Evolutionary conservation across 441 rosid genomes (phyloP), one percentile per base, ranked within the genome.

Genomic region (Eutrema salsugineum): DNA sequence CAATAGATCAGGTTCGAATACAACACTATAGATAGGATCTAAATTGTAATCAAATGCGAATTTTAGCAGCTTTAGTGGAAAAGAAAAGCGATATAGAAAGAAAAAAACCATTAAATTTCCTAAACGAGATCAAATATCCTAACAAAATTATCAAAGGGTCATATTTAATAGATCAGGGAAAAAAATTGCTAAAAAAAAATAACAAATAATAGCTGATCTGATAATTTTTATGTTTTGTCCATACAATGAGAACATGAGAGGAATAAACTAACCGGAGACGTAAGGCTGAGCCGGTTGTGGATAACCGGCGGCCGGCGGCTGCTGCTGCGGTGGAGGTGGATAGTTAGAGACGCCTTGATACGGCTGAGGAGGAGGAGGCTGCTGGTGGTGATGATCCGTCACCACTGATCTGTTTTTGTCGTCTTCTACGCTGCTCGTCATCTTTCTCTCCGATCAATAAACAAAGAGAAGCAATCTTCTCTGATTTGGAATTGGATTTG

Each of bases 321-420:
- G 58, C 12, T 49, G 53, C 15, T 78, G 88, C 5, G 55, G 82
- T 0, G 86, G 89, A 27, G 93, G 93, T 17, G 92, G 96, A 75
- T 88, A 88, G 78, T 85, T 88, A 55, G 95, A 85, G 28, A 86
- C 94, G 19, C 99, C 97, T 80, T 94, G 97, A 83, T 87, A 91
- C 22, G 97, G 40, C 16, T 2, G 85, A 48, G 96, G 94, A 73
- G 87, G 87, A 24, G 82, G 82, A 49, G 77, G 81, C 36, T 76
- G 85, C 35, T 57, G 77, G 27, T 80, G 86, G 2, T 79, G 67
- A 24, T 74, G 53, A 1, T 68, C 86, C 6, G 70, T 77, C 14
- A 39, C 80, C 1, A 63, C 81, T 11, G 77, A 82, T 66, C 78
- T 79, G 83, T 72, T 79, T 53, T 77, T 83, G 6, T 78, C 87